These are phyloP conservation scores for Sherardia arvensis DNA, from an alignment of 257 asterid genomes.

Conservation along the genomic window DNA sequence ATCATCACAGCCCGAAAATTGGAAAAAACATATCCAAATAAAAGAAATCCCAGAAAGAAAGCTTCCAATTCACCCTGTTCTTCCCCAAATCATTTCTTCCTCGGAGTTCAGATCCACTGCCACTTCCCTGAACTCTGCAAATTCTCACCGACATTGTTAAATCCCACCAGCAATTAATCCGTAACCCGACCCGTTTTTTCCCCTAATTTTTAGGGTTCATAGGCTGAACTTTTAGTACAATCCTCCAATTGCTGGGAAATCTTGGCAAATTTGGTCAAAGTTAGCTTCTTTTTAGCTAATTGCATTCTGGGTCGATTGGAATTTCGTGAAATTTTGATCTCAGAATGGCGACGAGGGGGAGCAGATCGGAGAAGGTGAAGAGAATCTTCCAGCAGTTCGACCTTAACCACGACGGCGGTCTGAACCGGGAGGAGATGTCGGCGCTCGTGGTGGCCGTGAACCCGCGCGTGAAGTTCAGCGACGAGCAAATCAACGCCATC, in stretches of 20 bases:
- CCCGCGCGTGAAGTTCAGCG: conserved; percentile 90
- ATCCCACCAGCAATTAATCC: not conserved
- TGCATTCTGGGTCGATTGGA: not conserved
- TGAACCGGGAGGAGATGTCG: conserved; percentile 89
- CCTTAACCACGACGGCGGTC: conserved; percentile 64
- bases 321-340: not conserved
- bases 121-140: conserved; percentile 12
- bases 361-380: conserved; percentile 94
- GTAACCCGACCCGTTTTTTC: not conserved
- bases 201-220: conserved; percentile 5
- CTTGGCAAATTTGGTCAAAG: not conserved
- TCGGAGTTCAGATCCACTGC: conserved; percentile 39
- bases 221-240: not conserved
- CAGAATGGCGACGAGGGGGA: conserved; percentile 75
- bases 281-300: not conserved
- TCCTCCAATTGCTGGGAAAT: conserved; percentile 6
- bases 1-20: conserved; percentile 23
- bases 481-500: conserved; percentile 84
- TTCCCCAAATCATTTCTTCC: conserved; percentile 9
- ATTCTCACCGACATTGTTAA: not conserved
- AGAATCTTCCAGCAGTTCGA: conserved; percentile 85
- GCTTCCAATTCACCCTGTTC: conserved; percentile 15
- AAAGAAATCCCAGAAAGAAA: conserved; percentile 1
- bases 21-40: not conserved
- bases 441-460: conserved; percentile 83